Evolutionary conservation across 208 protist species (phyloP).

Genomic region (Trypanosoma conorhini): DNA sequence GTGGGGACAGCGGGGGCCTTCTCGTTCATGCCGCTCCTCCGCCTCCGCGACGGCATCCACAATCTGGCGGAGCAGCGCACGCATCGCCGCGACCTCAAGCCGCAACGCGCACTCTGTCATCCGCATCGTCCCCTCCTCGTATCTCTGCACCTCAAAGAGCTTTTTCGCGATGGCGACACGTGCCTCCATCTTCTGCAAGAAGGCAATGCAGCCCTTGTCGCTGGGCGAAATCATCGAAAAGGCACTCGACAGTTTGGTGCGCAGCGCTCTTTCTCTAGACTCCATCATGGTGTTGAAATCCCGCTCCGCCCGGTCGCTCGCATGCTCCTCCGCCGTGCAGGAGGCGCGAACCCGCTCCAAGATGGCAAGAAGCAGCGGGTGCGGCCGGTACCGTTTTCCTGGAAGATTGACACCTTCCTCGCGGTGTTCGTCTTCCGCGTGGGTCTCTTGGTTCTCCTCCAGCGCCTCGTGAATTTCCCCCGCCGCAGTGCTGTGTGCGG

Average conservation of each 20-base stretch:
- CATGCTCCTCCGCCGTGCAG: slow-evolving; percentile 18
- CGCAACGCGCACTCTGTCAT: slow-evolving; percentile 46
- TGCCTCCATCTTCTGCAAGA: slow-evolving; percentile 42
- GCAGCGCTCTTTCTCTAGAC: slow-evolving; percentile 19
- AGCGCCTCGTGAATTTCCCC: not conserved
- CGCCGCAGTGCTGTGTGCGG: not conserved
- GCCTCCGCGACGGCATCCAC: slow-evolving; percentile 27
- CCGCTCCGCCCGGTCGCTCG: slow-evolving; percentile 14
- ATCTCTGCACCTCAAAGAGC: slow-evolving; percentile 54
- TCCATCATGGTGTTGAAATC: slow-evolving; percentile 31
- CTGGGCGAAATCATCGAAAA: slow-evolving; percentile 16
- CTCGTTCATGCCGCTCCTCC: slow-evolving; percentile 26
- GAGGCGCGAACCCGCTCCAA: slow-evolving; percentile 15
- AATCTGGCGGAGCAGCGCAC: slow-evolving; percentile 32
- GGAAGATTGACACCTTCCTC: not conserved
- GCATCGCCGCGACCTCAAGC: slow-evolving; percentile 59
- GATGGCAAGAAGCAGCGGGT: slow-evolving; percentile 18
- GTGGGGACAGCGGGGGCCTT: slow-evolving; percentile 19
- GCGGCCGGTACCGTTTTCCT: slow-evolving; percentile 5
- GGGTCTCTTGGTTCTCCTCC: not conserved
- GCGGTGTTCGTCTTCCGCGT: not conserved
- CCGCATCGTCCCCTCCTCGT: slow-evolving; percentile 75
- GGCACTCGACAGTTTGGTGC: slow-evolving; percentile 24
- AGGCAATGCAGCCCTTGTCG: slow-evolving; percentile 37
- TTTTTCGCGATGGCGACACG: slow-evolving; percentile 44